Evolutionary conservation across 1,139 yeast genomes (phyloP), one percentile per base, ranked within the genome.

Genomic region (Kazachstania sp.): DNA sequence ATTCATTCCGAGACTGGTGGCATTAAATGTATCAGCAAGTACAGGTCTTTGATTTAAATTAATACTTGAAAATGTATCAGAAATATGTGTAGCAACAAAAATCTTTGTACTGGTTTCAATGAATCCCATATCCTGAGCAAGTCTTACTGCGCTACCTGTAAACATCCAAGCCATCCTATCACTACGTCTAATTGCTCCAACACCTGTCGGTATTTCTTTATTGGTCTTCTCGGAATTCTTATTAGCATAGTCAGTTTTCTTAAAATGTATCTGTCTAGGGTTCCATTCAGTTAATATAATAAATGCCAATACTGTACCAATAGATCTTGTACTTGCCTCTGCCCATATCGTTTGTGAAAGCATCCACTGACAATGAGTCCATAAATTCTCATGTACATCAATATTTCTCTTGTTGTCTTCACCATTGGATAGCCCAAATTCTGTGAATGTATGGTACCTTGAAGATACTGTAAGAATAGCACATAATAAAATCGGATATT

Each of bases 151-250:
- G 2, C 86, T 79, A 4, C 97, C 97, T 47, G 86, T 82, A 52
- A 87, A 74, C 92, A 87, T 84, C 92, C 95, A 88, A 0, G 95
- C 84, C 92, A 87, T 84, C 42, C 95, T 74, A 61, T 86, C 90
- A 56, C 92, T 81, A 58, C 96, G 71, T 56, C 94, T 72, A 76
- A 88, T 81, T 1, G 95, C 95, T 29, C 88, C 87, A 41, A 86
- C 69, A 0, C 95, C 95, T 0, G 87, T 83, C 41, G 78, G 68
- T 41, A 75, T 76, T 26, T 75, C 78, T 9, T 74, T 79, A 26
- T 68, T 56, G 20, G 54, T 52, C 19, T 48, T 49, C 35, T 20
- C 41, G 20, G 23, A 51, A 15, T 19, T 41, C 40, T 47, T 48
- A 56, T 86, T 86, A 2, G 95, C 95, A 66, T 86, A 87, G 65